Conservation (phyloP, 2,329 filamentous ascomycete species). For the Diaporthe sp. region DNA sequence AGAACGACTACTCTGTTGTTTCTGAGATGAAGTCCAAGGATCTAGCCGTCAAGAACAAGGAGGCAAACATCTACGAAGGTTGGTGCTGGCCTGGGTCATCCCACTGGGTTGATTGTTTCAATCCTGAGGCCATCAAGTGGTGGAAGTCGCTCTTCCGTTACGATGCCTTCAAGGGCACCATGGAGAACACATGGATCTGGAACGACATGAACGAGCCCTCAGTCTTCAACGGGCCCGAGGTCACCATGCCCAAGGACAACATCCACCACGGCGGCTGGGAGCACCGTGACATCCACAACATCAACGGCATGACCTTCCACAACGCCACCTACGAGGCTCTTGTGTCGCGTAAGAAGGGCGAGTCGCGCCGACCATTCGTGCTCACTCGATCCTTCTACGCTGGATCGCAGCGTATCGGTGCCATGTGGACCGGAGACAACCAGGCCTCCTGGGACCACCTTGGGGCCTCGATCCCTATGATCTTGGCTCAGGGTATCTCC, state of each 20-base stretch:
- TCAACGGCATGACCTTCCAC: slow-evolving; percentile 95
- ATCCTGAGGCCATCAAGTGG: slow-evolving; percentile 91
- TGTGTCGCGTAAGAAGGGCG: slow-evolving; percentile 86
- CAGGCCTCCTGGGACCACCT: slow-evolving; percentile 94
- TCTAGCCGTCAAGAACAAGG: slow-evolving; percentile 90
- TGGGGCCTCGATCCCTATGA: slow-evolving; percentile 91
- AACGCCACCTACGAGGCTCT: slow-evolving; percentile 94
- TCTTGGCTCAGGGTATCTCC: slow-evolving; percentile 90
- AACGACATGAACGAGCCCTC: slow-evolving; percentile 99
- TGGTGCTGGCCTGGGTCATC: slow-evolving; percentile 99
- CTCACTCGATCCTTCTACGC: slow-evolving; percentile 94
- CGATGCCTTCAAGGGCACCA: slow-evolving; percentile 86
- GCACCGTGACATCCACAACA: slow-evolving; percentile 95
- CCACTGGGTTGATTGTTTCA: slow-evolving; percentile 97
- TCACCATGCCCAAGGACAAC: slow-evolving; percentile 99
- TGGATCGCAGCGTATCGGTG: slow-evolving; percentile 88
- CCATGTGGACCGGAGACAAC: slow-evolving; percentile 99
- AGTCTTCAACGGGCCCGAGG: slow-evolving; percentile 98
- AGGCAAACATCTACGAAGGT: slow-evolving; percentile 89
- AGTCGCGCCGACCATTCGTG: slow-evolving; percentile 88
- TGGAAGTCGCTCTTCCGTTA: slow-evolving; percentile 93
- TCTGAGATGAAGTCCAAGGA: slow-evolving; percentile 88
- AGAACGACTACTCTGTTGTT: slow-evolving; percentile 80
- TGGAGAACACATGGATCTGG: slow-evolving; percentile 93
- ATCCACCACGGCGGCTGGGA: slow-evolving; percentile 93